Percentiles rank a stretch among this genome's conserved stretches.
Conservation (phyloP, 106 monocot species). For the Amphibolis antarctica region DNA sequence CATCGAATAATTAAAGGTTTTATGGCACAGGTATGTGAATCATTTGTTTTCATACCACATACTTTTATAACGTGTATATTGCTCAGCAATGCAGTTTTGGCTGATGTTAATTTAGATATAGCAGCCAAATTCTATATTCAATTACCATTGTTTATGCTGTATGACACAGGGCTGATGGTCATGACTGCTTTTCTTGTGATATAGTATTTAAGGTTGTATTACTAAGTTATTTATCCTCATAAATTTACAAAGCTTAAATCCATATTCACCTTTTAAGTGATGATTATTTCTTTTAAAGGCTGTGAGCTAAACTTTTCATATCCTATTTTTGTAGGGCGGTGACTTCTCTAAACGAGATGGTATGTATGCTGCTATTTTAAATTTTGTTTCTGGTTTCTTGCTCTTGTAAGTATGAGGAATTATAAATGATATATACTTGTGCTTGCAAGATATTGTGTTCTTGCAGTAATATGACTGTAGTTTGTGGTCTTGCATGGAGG, state of each 20-base stretch:
- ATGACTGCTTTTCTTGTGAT: too few relatives aligned
- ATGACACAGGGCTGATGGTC: conserved; percentile 61
- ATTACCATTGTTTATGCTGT: conserved; percentile 52
- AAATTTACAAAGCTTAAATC: conserved; percentile 6
- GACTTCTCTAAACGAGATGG: conserved; percentile 83
- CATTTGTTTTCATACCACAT: background rate
- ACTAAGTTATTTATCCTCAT: conserved; percentile 20
- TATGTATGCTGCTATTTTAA: conserved; percentile 15
- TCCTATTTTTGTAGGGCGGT: conserved; percentile 74
- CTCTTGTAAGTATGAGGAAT: background rate
- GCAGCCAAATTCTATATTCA: conserved; percentile 24
- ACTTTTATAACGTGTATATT: background rate
- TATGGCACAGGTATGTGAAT: conserved; percentile 81
- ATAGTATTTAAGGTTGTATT: conserved; percentile 77
- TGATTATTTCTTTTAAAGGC: background rate
- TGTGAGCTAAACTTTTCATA: conserved; percentile 12
- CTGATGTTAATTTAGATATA: conserved; percentile 22
- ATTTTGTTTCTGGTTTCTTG: background rate
- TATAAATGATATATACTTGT: too few relatives aligned
- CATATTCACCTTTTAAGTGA: background rate
- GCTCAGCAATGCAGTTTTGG: conserved; percentile 5
- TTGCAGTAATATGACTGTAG: too few relatives aligned
- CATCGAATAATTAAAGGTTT: conserved; percentile 92
- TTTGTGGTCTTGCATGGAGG: too few relatives aligned
- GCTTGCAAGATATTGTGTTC: too few relatives aligned